A percentile compares a stretch with the other conserved stretches of the same genome.
Conservation (phyloP, 768 basidiomycete genomes). For the Tulasnella sp. region DNA sequence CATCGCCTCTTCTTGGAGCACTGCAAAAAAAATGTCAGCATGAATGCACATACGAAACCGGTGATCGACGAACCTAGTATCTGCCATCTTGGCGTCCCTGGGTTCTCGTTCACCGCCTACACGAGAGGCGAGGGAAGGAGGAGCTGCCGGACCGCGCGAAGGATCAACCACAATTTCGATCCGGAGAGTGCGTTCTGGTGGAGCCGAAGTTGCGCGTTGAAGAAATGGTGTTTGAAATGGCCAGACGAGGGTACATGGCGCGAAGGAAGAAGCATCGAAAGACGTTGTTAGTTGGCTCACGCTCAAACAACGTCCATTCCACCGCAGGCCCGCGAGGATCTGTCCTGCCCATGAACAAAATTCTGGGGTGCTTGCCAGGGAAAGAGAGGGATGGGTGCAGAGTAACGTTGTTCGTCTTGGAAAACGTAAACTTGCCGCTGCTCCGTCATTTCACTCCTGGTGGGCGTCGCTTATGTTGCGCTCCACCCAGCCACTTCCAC, state of each 20-base stretch:
- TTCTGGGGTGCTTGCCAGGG: neutral
- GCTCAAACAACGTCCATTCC: neutral
- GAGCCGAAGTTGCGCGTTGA: neutral
- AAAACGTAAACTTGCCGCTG: neutral
- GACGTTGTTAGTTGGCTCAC: neutral
- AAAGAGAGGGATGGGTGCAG: neutral
- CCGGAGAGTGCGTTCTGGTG: conserved; percentile 93
- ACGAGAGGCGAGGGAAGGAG: conserved; percentile 65
- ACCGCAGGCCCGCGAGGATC: neutral
- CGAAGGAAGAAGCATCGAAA: neutral
- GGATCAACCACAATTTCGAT: conserved; percentile 96
- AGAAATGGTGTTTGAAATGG: neutral
- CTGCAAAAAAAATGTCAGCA: neutral
- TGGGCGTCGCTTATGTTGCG: neutral
- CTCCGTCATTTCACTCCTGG: neutral
- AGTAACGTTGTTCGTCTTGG: neutral
- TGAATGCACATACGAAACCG: neutral
- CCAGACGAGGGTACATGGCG: neutral
- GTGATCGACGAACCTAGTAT: neutral
- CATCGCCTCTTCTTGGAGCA: conserved; percentile 4
- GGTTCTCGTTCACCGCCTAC: conserved; percentile 43
- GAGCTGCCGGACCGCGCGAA: conserved; percentile 48
- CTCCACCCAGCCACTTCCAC: neutral
- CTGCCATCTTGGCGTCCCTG: neutral
- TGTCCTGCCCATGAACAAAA: neutral